Base-by-base conservation (phyloP, 257 asterid genomes). In the Mentha longifolia region DNA sequence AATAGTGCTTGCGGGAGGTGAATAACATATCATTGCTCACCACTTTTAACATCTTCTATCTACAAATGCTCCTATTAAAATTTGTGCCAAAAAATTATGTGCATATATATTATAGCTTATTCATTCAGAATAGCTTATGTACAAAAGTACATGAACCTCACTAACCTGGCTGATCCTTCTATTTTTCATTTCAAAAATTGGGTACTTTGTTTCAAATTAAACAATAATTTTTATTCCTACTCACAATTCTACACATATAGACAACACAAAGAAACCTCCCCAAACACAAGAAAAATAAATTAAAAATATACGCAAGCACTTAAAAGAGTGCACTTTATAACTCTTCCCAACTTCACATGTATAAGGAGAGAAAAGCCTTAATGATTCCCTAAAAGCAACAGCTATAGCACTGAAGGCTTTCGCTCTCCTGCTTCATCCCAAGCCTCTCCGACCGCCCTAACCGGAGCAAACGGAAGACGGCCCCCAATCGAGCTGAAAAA, bases 401-500 rank as follows among this genome's bases (percentile, higher is more conserved):
- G 8, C 84, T 84, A 89, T n/a, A 82, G 80, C 82, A 85, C 71
- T 39, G 88, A 9, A 13, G 95, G 91, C 74, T 88, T 90, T 74
- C 80, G 49, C 3, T 92, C 97, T 2, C 81, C 52, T 9, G 85
- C 64, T 57, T 81, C 89, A 31, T 84, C 89, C 95, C 98, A 88
- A 28, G 81, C n/a, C 30, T 55, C 85, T 25, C 84, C 82, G 0
- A 63, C 74, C 47, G 75, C 47, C 39, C 68, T 37, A 25, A 69
- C 74, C 76, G 67, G 35, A 10, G 47, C 28, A 60, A 58, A 73
- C 71, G 14, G 86, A 31, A 83, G 52, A n/a, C 81, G 84, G 11
- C 76, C 81, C 0, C 82, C 82, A 7, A 88, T 72, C 10, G 94
- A 82, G 60, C 74, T 77, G 35, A 88, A 62, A 65, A 85, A 84